phyloP scores from a whole-genome alignment of 441 rosid species.

The Eruca vesicaria region DNA sequence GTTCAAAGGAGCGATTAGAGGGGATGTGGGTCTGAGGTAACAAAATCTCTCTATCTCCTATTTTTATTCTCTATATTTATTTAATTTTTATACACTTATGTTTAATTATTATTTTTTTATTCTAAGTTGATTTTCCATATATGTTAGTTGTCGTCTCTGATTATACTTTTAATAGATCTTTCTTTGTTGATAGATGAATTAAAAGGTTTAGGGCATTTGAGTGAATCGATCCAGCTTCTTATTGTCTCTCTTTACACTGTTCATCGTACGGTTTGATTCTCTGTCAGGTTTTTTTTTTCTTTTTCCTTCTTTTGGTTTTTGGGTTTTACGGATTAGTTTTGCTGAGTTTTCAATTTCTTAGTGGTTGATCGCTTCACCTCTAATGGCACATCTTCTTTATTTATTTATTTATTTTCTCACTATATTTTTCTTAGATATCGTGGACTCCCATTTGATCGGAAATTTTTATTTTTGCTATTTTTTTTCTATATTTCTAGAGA shows the following conservation, averaged over 20 bases:
- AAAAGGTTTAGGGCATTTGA: conserved; percentile 16
- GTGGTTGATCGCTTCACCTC: conserved; percentile 2
- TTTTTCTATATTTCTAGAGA: background rate
- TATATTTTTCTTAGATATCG: background rate
- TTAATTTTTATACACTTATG: background rate
- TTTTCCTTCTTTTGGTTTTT: background rate
- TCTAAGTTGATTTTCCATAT: conserved; percentile 6
- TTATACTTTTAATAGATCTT: background rate
- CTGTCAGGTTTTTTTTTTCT: conserved; percentile 10
- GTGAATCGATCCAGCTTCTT: conserved; percentile 21
- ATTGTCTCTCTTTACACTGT: conserved; percentile 17
- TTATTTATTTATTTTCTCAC: background rate
- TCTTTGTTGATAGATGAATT: background rate
- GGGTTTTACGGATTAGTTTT: background rate
- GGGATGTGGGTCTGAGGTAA: conserved; percentile 27
- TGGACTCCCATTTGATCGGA: conserved; percentile 28
- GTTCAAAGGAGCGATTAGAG: conserved; percentile 23
- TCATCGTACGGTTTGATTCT: conserved; percentile 24
- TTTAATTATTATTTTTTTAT: background rate
- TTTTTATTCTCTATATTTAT: background rate
- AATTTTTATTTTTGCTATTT: background rate
- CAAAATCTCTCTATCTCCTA: background rate
- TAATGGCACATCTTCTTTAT: conserved; percentile 7
- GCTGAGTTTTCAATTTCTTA: background rate
- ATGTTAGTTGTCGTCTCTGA: background rate